A percentile compares a stretch with the other conserved stretches of the same genome.
Evolutionary conservation across 306 rosid species (phyloP).

Genomic region (Mimosa bimucronata): DNA sequence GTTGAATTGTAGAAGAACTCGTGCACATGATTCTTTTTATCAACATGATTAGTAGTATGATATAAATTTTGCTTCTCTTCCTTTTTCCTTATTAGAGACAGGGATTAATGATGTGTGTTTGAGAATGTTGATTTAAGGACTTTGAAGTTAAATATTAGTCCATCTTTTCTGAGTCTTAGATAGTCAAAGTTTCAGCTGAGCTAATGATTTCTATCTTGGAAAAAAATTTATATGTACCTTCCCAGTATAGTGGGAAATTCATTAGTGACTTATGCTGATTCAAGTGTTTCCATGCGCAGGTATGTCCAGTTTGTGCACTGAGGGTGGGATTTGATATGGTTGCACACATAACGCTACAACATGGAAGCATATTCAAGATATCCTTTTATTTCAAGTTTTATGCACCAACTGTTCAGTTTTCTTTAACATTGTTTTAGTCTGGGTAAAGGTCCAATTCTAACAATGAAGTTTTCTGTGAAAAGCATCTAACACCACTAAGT

Average conservation of each 20-base stretch:
- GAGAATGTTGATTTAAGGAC: slow-evolving; percentile 15
- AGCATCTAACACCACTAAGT: too few relatives aligned
- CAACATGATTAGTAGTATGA: background rate
- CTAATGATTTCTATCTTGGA: background rate
- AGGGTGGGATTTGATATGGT: slow-evolving; percentile 99
- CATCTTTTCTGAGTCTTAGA: background rate
- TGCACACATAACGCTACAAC: slow-evolving; percentile 91
- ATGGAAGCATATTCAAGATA: slow-evolving; percentile 95
- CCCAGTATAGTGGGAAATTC: slow-evolving; percentile 12
- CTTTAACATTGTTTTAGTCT: slow-evolving; percentile 7
- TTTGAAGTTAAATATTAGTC: slow-evolving; percentile 1
- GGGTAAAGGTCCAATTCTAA: too few relatives aligned
- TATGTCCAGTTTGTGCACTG: slow-evolving; percentile 91
- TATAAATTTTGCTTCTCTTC: slow-evolving; percentile 3
- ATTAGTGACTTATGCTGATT: slow-evolving; percentile 34
- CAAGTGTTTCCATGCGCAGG: slow-evolving; percentile 56
- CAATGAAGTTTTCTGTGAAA: too few relatives aligned
- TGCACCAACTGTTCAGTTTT: slow-evolving; percentile 24
- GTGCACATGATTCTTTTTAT: background rate
- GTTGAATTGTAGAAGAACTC: background rate
- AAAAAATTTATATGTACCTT: background rate
- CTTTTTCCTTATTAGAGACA: background rate
- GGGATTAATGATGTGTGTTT: background rate
- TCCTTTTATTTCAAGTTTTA: slow-evolving; percentile 41
- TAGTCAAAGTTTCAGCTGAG: background rate